Percentiles rank a stretch among this genome's conserved stretches.
Conservation (phyloP, 495 filamentous ascomycete genomes). For the Clavariopsis aquatica region DNA sequence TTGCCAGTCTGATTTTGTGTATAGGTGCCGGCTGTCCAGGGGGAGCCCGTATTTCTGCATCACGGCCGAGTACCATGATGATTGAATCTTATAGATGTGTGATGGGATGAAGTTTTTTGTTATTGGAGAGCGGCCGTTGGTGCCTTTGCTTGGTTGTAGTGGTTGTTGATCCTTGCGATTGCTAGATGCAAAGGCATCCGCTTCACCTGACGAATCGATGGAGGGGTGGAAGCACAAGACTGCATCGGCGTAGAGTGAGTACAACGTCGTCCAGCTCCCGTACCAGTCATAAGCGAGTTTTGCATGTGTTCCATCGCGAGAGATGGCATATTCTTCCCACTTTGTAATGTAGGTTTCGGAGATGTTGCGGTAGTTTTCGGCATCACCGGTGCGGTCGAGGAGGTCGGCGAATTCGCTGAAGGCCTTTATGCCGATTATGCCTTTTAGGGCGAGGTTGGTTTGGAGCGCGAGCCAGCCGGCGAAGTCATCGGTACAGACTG, state of each 20-base stretch:
- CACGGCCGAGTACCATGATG: constrained; percentile 43
- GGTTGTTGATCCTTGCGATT: constrained; percentile 31
- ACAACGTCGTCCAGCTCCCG: constrained; percentile 84
- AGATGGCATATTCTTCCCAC: constrained; percentile 81
- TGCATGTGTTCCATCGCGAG: constrained; percentile 77
- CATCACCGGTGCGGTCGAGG: constrained; percentile 66
- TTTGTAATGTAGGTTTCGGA: constrained; percentile 75
- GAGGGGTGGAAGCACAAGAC: constrained; percentile 48
- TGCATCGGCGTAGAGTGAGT: constrained; percentile 48
- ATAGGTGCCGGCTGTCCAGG: constrained; percentile 49
- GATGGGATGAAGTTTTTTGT: constrained; percentile 46
- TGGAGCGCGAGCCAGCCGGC: constrained; percentile 90
- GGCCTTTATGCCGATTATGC: constrained; percentile 90
- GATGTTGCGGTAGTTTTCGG: constrained; percentile 62
- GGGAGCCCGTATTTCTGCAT: constrained; percentile 50
- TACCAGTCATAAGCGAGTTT: constrained; percentile 94
- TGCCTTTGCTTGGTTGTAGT: constrained; percentile 18
- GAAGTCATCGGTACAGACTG: constrained; percentile 88
- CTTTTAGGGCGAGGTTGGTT: constrained; percentile 91
- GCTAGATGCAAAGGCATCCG: background rate
- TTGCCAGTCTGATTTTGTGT: constrained; percentile 51
- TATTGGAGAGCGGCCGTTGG: constrained; percentile 29
- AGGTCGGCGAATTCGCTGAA: constrained; percentile 82
- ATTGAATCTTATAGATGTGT: constrained; percentile 47
- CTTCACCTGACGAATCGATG: constrained; percentile 3